phyloP scores from a whole-genome alignment of 1,284 basidiomycete genomes.

The Chalciporus sp. region DNA sequence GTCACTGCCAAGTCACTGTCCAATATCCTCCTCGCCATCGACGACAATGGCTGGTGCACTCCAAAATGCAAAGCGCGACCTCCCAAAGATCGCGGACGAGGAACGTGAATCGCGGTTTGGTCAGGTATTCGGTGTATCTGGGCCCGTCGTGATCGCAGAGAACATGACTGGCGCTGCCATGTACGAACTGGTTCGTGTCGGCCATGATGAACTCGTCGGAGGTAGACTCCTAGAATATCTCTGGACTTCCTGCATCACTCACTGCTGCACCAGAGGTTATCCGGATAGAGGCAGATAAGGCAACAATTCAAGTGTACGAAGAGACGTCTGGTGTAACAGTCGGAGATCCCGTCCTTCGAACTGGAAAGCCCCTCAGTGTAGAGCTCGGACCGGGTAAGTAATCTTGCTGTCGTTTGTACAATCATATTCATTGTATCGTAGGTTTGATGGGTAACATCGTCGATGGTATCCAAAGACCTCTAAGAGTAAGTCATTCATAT shows the following conservation, averaged over 20 bases:
- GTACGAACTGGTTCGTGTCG: slow-evolving; percentile 96
- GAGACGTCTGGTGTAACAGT: slow-evolving; percentile 98
- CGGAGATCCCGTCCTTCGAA: slow-evolving; percentile 96
- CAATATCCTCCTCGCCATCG: not conserved
- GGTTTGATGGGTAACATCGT: slow-evolving; percentile 99
- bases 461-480: slow-evolving; percentile 94
- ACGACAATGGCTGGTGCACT: slow-evolving; percentile 85
- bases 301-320: slow-evolving; percentile 99
- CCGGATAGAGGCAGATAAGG: slow-evolving; percentile 94
- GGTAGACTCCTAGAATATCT: slow-evolving; percentile 47
- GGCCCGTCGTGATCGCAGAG: slow-evolving; percentile 95
- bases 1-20: too few relatives aligned
- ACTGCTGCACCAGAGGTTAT: slow-evolving; percentile 79
- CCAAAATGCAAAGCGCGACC: slow-evolving; percentile 84
- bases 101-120: slow-evolving; percentile 89
- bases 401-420: not conserved
- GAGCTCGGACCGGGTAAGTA: slow-evolving; percentile 90
- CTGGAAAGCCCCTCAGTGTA: slow-evolving; percentile 96
- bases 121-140: slow-evolving; percentile 92
- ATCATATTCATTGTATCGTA: slow-evolving; percentile 33
- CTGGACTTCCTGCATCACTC: slow-evolving; percentile 13
- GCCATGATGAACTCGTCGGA: slow-evolving; percentile 96
- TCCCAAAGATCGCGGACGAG: slow-evolving; percentile 87
- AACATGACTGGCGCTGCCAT: slow-evolving; percentile 96
- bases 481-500: slow-evolving; percentile 56